Conservation (phyloP, 2,329 filamentous ascomycete genomes). For the Aspergillus sergii region DNA sequence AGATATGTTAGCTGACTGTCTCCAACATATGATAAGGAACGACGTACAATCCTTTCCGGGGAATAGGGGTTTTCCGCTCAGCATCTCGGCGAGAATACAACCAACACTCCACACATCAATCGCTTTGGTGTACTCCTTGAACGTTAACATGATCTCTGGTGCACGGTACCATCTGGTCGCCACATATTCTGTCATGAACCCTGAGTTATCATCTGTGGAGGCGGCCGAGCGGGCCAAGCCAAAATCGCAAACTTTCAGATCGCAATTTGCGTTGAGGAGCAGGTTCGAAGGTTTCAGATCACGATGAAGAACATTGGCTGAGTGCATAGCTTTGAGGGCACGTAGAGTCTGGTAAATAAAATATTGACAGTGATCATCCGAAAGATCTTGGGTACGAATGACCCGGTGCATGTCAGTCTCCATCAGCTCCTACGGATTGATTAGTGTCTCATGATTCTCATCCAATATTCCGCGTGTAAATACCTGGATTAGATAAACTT, state of each 20-base stretch:
- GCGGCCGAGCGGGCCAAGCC: conserved; percentile 93
- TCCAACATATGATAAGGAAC: not conserved
- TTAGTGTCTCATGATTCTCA: not conserved
- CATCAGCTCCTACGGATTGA: conserved; percentile 79
- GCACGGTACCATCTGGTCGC: conserved; percentile 98
- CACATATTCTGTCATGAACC: conserved; percentile 99
- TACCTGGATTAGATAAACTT: conserved; percentile 98
- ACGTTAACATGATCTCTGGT: conserved; percentile 99
- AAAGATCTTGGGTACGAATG: conserved; percentile 96
- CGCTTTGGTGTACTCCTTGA: conserved; percentile 99
- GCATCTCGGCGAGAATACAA: conserved; percentile 97
- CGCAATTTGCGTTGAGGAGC: conserved; percentile 96
- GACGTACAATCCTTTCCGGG: conserved; percentile 94
- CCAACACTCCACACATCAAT: conserved; percentile 99
- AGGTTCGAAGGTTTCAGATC: conserved; percentile 98
- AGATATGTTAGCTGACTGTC: conserved; percentile 4
- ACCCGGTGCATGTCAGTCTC: conserved; percentile 99
- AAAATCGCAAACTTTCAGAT: conserved; percentile 98
- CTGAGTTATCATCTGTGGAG: conserved; percentile 98
- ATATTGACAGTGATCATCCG: conserved; percentile 99
- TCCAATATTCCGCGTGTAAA: not conserved
- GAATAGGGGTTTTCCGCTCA: conserved; percentile 97
- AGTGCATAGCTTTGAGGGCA: conserved; percentile 98
- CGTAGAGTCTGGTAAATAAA: conserved; percentile 99
- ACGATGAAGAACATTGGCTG: conserved; percentile 94